These are phyloP conservation scores for Rhodomyrtus psidioides DNA, from an alignment of 441 rosid species.

Conservation along the genomic window DNA sequence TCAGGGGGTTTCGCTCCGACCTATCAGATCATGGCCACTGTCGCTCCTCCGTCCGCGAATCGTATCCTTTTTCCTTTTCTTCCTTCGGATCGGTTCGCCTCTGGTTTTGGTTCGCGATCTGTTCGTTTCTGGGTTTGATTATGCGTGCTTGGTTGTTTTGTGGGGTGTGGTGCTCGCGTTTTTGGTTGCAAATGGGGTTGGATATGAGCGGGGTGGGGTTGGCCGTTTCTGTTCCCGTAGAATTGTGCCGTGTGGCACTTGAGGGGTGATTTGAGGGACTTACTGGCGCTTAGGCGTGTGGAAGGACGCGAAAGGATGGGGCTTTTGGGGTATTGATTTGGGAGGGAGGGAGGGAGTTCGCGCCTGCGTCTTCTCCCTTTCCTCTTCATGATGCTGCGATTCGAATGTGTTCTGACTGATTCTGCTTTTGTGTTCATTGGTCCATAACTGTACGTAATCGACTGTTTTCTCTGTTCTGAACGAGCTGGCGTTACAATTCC, in stretches of 20 bases:
- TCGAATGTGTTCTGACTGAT: background rate
- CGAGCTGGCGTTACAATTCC: background rate
- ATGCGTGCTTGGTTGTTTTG: background rate
- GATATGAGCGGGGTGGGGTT: background rate
- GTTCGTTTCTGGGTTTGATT: background rate
- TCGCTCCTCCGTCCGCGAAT: slow-evolving; percentile 43
- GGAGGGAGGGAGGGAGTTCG: background rate
- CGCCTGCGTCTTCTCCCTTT: background rate
- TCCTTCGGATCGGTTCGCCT: background rate
- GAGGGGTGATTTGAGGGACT: background rate
- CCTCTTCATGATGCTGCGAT: background rate
- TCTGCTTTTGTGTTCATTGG: background rate
- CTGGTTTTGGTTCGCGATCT: slow-evolving; percentile 2
- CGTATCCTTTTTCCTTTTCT: slow-evolving; percentile 41
- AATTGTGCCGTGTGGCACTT: background rate
- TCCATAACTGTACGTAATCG: background rate
- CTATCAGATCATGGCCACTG: slow-evolving; percentile 46
- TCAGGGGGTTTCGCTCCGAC: background rate
- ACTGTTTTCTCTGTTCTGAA: background rate
- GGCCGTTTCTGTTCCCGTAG: background rate
- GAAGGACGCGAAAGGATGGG: background rate
- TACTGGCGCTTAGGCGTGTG: background rate
- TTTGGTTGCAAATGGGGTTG: background rate
- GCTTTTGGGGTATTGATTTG: background rate
- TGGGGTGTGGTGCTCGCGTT: background rate